Percentiles rank a stretch among this genome's conserved stretches.
phyloP scores from a whole-genome alignment of 2,329 filamentous ascomycete species.

The Diaporthe vaccinii region DNA sequence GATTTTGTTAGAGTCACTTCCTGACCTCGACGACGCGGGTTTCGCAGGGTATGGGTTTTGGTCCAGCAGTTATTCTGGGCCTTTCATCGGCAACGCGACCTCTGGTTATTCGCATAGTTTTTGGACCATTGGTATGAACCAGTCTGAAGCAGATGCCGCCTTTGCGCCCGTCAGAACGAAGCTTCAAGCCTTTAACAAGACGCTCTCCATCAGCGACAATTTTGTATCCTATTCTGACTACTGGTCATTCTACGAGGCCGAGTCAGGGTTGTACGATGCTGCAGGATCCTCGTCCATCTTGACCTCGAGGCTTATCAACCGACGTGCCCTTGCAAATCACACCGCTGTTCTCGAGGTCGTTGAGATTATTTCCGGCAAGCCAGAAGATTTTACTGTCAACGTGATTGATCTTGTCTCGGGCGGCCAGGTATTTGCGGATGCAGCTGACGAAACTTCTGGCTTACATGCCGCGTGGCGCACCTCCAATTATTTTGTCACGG shows the following conservation, averaged over 20 bases:
- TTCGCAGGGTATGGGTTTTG: constrained; percentile 1
- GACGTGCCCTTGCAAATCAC: background rate
- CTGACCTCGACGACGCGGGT: constrained; percentile 4
- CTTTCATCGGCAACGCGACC: constrained; percentile 1
- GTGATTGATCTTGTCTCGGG: background rate
- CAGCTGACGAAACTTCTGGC: background rate
- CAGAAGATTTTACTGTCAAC: background rate
- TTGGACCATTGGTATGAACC: background rate
- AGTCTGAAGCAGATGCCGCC: background rate
- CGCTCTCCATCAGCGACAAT: background rate
- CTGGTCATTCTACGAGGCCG: constrained; percentile 12
- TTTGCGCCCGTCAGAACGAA: background rate
- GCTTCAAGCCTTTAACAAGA: background rate
- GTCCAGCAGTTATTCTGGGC: background rate
- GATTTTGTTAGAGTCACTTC: background rate
- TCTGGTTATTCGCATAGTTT: constrained; percentile 6
- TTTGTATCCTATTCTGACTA: constrained; percentile 9
- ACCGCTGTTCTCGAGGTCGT: background rate
- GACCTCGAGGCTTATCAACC: background rate
- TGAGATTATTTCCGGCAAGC: background rate
- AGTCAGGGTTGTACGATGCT: background rate
- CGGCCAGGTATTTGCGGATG: constrained; percentile 4
- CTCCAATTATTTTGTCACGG: background rate
- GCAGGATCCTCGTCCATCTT: background rate
- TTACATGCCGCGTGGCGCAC: background rate